A percentile compares a stretch with the other conserved stretches of the same genome.
phyloP scores from a whole-genome alignment of 768 basidiomycete genomes.

The Kwoniella botswanensis region DNA sequence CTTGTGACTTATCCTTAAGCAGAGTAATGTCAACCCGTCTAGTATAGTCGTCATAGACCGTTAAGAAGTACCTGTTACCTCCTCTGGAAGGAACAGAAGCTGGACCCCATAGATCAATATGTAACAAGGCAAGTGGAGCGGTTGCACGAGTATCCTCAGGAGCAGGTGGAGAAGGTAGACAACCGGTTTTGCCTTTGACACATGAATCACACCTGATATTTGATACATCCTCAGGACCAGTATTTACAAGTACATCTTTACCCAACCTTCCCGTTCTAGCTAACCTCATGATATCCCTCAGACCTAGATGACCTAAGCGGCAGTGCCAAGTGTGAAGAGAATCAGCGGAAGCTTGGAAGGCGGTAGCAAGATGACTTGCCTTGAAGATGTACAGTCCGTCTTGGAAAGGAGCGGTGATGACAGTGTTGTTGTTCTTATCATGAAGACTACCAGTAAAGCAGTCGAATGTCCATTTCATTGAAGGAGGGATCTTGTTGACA shows the following conservation, averaged over 20 bases:
- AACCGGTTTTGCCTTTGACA: conserved; percentile 6
- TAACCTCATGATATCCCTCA: conserved; percentile 9
- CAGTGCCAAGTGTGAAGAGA: conserved; percentile 4
- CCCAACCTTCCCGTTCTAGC: conserved; percentile 9
- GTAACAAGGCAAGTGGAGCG: background rate
- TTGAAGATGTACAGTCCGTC: conserved; percentile 7
- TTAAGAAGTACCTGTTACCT: conserved; percentile 13
- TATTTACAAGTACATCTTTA: conserved; percentile 5
- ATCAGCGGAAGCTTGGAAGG: conserved; percentile 4
- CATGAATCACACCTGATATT: conserved; percentile 1
- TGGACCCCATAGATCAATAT: conserved; percentile 12
- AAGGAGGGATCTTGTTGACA: conserved; percentile 13
- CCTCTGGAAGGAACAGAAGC: conserved; percentile 5
- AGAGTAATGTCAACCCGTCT: conserved; percentile 1
- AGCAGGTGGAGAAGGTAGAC: conserved; percentile 3
- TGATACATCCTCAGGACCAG: background rate
- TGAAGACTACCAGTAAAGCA: background rate
- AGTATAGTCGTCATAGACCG: conserved; percentile 11
- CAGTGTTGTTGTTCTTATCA: background rate
- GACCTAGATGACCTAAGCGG: conserved; percentile 10
- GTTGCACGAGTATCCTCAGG: conserved; percentile 1
- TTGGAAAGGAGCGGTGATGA: background rate
- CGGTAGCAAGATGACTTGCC: conserved; percentile 10
- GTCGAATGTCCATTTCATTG: conserved; percentile 9
- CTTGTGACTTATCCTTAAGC: conserved; percentile 11